Base-by-base conservation (phyloP, 176 grass and related monocot genomes). In the Juncus inflexus region DNA sequence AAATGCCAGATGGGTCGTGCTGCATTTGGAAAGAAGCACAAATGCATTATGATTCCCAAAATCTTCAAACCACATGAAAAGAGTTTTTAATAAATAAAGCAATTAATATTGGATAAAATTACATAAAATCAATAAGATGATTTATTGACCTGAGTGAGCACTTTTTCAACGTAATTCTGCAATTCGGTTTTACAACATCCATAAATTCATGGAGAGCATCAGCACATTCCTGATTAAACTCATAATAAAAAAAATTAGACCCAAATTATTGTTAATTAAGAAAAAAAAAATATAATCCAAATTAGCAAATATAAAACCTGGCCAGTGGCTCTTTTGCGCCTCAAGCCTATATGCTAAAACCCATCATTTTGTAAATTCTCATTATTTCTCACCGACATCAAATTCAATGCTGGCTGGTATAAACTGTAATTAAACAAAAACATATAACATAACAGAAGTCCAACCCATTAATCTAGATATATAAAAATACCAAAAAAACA, bases 351-450 rank as follows among this genome's bases (percentile, higher is more conserved):
- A 62, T 28, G 19, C 19, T 97, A 97, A 63, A 97, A 97, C 41
- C 91, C 87, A 59, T 91, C 87, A 35, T 83, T 77, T 52, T 91
- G 77, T 50, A 97, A 60, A 6, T 56, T 60, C 74, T 97, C 82
- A 65, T 97, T 91, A 52, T 97, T 97, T 60, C 87, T 97, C 19
- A 28, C 19, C 19, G 1, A 28, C 19, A 2, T 87, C 92, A 16
- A 96, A 87, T 76, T 96, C 91, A 77, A 96, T 68, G 76, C 84
- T 96, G 70, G 91, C 81, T 58, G 92, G 92, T 71, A 96, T 88
- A 52, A 87, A 96, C 92, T 96, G 59, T 12, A 89, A 58, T 1
- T 74, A 9, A 70, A 45, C 12, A 28, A 28, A 28, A 28, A 28
- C 19, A 12, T 40, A 35, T 40, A 64, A 59, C 19, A 28, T 28